These are phyloP conservation scores for Letharia columbiana DNA, from an alignment of 495 filamentous ascomycete genomes.

Conservation along the genomic window DNA sequence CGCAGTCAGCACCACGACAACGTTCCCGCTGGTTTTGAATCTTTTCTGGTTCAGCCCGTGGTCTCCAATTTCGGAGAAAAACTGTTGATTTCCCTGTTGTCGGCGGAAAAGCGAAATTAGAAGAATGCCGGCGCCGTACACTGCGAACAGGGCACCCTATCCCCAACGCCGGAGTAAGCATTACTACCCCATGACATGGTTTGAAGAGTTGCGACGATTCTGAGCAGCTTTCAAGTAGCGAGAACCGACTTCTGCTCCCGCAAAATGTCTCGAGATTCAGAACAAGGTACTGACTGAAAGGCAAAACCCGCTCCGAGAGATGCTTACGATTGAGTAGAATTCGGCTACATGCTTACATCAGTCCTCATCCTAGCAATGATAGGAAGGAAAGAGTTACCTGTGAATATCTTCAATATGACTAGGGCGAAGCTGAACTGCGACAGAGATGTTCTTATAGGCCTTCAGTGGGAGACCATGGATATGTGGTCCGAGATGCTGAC, in stretches of 20 bases:
- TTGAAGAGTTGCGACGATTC: background rate
- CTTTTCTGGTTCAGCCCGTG: conserved; percentile 61
- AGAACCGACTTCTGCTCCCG: background rate
- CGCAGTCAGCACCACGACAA: conserved; percentile 70
- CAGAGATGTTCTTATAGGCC: conserved; percentile 53
- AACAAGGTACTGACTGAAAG: background rate
- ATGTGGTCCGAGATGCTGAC: background rate
- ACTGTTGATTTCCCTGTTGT: conserved; percentile 84
- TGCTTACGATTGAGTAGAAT: conserved; percentile 15
- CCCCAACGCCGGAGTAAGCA: background rate
- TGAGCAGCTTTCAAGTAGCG: background rate
- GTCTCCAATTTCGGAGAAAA: conserved; percentile 69
- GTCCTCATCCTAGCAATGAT: background rate
- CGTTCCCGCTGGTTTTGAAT: conserved; percentile 79
- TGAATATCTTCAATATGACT: conserved; percentile 94
- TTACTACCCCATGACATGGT: background rate
- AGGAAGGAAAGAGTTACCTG: conserved; percentile 65
- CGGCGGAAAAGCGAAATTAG: conserved; percentile 72
- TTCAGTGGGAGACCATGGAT: background rate
- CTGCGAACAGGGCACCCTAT: conserved; percentile 64
- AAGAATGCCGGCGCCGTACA: conserved; percentile 79
- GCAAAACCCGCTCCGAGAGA: background rate
- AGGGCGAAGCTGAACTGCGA: conserved; percentile 92
- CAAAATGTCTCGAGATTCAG: background rate
- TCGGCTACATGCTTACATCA: conserved; percentile 4